These are phyloP conservation scores for Diplodia scrobiculata DNA, from an alignment of 2,329 filamentous ascomycete genomes.

Conservation along the genomic window DNA sequence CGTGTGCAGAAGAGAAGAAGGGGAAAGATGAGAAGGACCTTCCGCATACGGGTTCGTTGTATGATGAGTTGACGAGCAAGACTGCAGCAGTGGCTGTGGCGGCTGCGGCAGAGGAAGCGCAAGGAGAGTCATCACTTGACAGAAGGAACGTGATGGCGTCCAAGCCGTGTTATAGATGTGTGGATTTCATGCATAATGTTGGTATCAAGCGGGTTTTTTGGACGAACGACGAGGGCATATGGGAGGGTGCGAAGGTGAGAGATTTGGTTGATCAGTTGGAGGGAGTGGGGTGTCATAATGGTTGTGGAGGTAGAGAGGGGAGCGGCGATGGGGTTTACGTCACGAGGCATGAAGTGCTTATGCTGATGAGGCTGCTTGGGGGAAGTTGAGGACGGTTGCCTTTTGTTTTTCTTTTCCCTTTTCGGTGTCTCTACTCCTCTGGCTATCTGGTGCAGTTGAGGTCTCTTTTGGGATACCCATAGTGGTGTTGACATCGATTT, in stretches of 20 bases:
- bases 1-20: not conserved
- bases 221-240: slow-evolving; percentile 53
- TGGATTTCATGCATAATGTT: slow-evolving; percentile 55
- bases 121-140: not conserved
- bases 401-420: no score
- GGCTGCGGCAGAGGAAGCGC: no score
- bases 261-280: slow-evolving; percentile 54
- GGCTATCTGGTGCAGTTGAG: no score
- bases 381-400: not conserved
- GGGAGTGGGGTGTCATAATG: slow-evolving; percentile 29
- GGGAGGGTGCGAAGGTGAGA: slow-evolving; percentile 56
- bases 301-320: slow-evolving; percentile 32
- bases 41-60: slow-evolving; percentile 42
- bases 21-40: not conserved
- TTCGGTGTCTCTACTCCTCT: not conserved
- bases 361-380: slow-evolving; percentile 47
- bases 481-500: no score
- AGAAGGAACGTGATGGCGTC: slow-evolving; percentile 44
- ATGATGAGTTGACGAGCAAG: slow-evolving; percentile 50
- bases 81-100: slow-evolving; percentile 20
- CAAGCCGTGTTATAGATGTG: slow-evolving; percentile 57
- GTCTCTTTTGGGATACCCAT: no score
- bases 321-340: slow-evolving; percentile 47
- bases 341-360: slow-evolving; percentile 57
- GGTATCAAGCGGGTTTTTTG: slow-evolving; percentile 58